phyloP scores from a whole-genome alignment of 495 filamentous ascomycete species.

The Neurospora sp. region DNA sequence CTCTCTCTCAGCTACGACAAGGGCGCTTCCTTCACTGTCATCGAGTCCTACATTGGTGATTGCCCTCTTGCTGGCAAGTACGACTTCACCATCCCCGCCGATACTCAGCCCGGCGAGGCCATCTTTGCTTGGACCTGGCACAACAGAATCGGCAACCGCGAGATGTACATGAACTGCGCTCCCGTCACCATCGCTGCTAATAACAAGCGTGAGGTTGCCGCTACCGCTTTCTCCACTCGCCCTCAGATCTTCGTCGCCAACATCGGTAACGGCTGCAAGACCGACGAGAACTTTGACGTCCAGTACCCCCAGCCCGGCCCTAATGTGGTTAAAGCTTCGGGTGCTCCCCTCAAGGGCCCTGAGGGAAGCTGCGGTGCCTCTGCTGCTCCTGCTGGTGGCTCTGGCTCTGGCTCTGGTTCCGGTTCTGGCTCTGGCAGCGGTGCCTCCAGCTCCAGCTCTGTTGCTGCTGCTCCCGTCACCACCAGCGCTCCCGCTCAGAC shows the following conservation, averaged over 20 bases:
- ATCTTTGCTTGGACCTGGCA: constrained; percentile 59
- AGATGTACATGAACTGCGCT: constrained; percentile 62
- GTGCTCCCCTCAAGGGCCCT: constrained; percentile 15
- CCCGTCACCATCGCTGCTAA: constrained; percentile 42
- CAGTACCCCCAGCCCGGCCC: constrained; percentile 65
- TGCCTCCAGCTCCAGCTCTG: background rate
- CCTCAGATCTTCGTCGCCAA: constrained; percentile 54
- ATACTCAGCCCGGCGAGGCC: constrained; percentile 47
- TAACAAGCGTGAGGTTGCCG: constrained; percentile 21
- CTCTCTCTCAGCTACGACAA: constrained; percentile 52
- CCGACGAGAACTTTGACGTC: constrained; percentile 44
- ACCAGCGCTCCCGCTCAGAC: constrained; percentile 8
- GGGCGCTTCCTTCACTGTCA: constrained; percentile 50
- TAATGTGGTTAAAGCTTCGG: constrained; percentile 37
- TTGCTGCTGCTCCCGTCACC: constrained; percentile 1
- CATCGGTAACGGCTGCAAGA: constrained; percentile 42
- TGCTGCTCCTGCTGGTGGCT: constrained; percentile 7
- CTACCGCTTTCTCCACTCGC: constrained; percentile 36
- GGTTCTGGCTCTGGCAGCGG: constrained; percentile 2
- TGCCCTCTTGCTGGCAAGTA: constrained; percentile 47
- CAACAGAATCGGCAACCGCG: constrained; percentile 57
- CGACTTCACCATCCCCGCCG: constrained; percentile 53
- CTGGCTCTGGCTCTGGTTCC: background rate
- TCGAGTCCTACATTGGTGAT: constrained; percentile 53
- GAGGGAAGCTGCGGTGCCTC: constrained; percentile 14